Evolutionary conservation across 805 yeast genomes (phyloP), one percentile per base, ranked within the genome.

Genomic region (Dipodascopsis uninucleata): DNA sequence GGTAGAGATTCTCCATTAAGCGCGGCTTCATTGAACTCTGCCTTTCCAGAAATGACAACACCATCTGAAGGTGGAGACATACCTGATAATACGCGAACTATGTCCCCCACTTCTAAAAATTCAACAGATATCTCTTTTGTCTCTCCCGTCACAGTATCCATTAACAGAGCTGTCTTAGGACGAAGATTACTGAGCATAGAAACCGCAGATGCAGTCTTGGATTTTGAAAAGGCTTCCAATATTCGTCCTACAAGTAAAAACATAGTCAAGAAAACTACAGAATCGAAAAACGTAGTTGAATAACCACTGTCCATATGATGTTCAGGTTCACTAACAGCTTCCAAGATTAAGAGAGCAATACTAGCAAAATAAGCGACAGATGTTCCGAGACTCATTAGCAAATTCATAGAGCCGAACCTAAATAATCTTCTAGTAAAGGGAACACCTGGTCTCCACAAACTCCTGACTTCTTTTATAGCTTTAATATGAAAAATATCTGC

Each of bases 21-120:
- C 3, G 95, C 81, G 23, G 88, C 77, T 68, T 90, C 97, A 61
- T 90, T 95, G 62, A 87, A 81, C 52, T 85, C 90, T 47, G 90
- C 76, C 14, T 68, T 69, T 3, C 97, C 97, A 5, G 69, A 62
- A 7, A 85, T 68, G 46, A 90, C 63, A 2, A 86, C 70, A 21
- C 83, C 77, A 64, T 90, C 98, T 0, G 90, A 89, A 1, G 96
- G 94, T 16, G 66, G 64, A 5, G 67, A 58, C 57, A 59, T 60
- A n/a, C 72, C 72, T 1, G 69, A 64, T 7, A 58, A 41, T 7
- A 69, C 59, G 12, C 56, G 52, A 1, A 89, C 71, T 32, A 82
- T 78, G 61, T 93, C 98, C 49, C 97, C 96, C 2, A 95, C 85
- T 61, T 90, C 96, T 25, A 90, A 67, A 39, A 74, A 52, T 42